Percentiles rank a stretch among this genome's conserved stretches.
Conservation (phyloP, 225 moss, liverwort and hornwort species). For the Bryoerythrophyllum caledonicum region DNA sequence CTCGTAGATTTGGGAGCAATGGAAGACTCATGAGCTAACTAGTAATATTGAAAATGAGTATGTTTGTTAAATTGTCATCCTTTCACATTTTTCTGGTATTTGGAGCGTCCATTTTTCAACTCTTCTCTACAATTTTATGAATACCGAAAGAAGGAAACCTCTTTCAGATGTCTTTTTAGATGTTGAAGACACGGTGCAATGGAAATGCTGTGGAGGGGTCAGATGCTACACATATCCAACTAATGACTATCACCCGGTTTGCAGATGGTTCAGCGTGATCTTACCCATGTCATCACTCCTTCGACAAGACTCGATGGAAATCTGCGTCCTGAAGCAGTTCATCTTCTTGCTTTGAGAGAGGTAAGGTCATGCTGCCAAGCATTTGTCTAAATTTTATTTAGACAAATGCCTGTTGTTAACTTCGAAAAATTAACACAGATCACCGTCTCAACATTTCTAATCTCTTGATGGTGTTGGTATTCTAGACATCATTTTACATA, state of each 20-base stretch:
- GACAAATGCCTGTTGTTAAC: no score
- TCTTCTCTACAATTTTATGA: constrained; percentile 6
- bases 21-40: neutral
- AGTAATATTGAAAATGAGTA: neutral
- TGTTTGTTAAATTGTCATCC: neutral
- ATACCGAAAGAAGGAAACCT: neutral
- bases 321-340: constrained; percentile 86
- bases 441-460: neutral
- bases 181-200: neutral
- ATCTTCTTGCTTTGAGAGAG: constrained; percentile 85
- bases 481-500: neutral
- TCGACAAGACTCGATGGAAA: constrained; percentile 80
- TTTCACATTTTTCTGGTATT: neutral
- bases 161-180: neutral
- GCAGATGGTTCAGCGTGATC: constrained; percentile 89
- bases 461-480: constrained; percentile 3
- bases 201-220: constrained; percentile 11
- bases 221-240: neutral
- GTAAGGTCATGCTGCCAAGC: constrained; percentile 31
- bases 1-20: neutral
- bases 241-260: constrained; percentile 11
- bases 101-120: constrained; percentile 11
- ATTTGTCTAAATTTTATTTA: neutral
- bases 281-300: constrained; percentile 76
- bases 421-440: neutral